Evolutionary conservation across 768 basidiomycete species (phyloP).

Genomic region (Lentinula raphanica): DNA sequence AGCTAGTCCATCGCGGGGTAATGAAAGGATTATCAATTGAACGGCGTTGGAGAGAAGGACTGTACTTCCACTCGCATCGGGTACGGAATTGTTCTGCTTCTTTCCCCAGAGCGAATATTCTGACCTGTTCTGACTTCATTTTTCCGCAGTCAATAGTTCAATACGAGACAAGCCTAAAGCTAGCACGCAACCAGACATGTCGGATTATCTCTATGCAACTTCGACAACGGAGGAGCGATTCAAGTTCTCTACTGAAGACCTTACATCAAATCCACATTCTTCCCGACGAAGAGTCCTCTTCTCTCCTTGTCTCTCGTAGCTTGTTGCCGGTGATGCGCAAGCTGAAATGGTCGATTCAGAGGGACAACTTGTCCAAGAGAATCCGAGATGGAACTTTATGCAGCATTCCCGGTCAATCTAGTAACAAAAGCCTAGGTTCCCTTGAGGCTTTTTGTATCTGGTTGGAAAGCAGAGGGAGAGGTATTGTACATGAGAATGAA

Average conservation of each 20-base stretch:
- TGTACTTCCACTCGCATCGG: conserved; percentile 57
- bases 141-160: conserved; percentile 57
- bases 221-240: conserved; percentile 36
- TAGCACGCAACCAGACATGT: conserved; percentile 51
- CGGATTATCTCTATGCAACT: conserved; percentile 51
- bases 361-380: conserved; percentile 54
- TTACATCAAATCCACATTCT: conserved; percentile 50
- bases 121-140: too few relatives aligned
- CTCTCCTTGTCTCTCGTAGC: conserved; percentile 48
- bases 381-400: conserved; percentile 40
- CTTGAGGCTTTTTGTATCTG: conserved; percentile 41
- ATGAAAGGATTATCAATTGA: conserved; percentile 65
- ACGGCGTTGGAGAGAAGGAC: conserved; percentile 59
- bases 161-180: conserved; percentile 52
- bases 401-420: conserved; percentile 7
- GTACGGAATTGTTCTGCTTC: conserved; percentile 38
- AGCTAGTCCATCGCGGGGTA: conserved; percentile 66
- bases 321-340: conserved; percentile 60
- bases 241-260: conserved; percentile 28
- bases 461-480: conserved; percentile 48
- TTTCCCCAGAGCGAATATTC: too few relatives aligned
- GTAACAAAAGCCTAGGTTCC: conserved; percentile 18
- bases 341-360: conserved; percentile 68
- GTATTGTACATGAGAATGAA: conserved; percentile 55
- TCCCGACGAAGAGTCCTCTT: conserved; percentile 61